A percentile compares a stretch with the other conserved stretches of the same genome.
Evolutionary conservation across 176 grass and related monocot species (phyloP).

Genomic region (Ensete ventricosum): DNA sequence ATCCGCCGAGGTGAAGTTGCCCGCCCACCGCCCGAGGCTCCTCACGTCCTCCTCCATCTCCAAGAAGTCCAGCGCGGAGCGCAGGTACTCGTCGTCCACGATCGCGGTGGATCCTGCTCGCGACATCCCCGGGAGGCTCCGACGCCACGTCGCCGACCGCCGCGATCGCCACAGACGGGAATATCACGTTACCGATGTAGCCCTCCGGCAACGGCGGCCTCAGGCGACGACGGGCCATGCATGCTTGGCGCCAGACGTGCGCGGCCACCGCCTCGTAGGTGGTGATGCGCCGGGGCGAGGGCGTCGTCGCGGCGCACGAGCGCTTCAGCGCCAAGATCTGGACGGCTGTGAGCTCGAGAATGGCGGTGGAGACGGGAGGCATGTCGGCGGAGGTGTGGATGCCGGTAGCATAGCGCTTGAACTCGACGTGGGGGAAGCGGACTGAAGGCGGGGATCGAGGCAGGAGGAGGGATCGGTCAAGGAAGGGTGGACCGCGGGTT

Average conservation of each 20-base stretch:
- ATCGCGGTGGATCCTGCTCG: constrained; percentile 49
- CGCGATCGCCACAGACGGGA: constrained; percentile 48
- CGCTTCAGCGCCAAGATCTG: constrained; percentile 29
- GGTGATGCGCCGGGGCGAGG: constrained; percentile 30
- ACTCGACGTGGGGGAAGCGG: constrained; percentile 62
- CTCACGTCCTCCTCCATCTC: constrained; percentile 61
- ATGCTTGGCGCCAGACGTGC: constrained; percentile 69
- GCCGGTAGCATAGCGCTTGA: constrained; percentile 47
- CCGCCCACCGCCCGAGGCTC: constrained; percentile 52
- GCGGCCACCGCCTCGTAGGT: constrained; percentile 50
- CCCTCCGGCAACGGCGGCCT: constrained; percentile 54
- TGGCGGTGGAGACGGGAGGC: constrained; percentile 18
- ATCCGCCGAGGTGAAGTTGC: constrained; percentile 73
- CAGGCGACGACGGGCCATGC: constrained; percentile 56
- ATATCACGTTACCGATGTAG: constrained; percentile 87
- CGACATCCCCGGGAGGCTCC: constrained; percentile 11
- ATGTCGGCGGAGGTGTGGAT: not conserved
- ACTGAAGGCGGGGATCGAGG: constrained; percentile 53
- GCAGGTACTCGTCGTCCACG: constrained; percentile 52
- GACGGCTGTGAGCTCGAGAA: constrained; percentile 46
- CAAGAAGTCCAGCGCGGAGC: constrained; percentile 71
- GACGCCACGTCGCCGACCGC: constrained; percentile 21
- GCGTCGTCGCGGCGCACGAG: not conserved
- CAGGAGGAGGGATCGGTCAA: constrained; percentile 52
- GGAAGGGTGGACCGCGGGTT: constrained; percentile 43